phyloP scores from a whole-genome alignment of 306 rosid genomes.

The Cucurbita argyrosperma region DNA sequence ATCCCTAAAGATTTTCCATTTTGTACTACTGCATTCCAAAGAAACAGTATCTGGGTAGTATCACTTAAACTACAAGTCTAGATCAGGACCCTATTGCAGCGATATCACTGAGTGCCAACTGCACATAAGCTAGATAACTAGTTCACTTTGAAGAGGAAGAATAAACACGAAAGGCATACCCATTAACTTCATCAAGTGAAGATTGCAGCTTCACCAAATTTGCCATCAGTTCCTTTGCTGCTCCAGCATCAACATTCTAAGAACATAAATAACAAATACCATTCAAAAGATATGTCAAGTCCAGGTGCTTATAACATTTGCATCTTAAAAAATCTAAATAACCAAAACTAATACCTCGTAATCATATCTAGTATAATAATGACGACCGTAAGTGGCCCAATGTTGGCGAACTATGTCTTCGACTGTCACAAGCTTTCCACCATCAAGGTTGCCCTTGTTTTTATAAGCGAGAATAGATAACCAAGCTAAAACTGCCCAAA shows the following conservation, averaged over 20 bases:
- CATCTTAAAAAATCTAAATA: not conserved
- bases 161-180: constrained; percentile 32
- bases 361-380: constrained; percentile 91
- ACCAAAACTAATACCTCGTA: constrained; percentile 43
- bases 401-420: constrained; percentile 95
- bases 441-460: constrained; percentile 67
- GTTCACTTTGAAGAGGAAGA: not conserved
- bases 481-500: constrained; percentile 99
- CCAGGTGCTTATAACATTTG: not conserved
- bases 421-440: constrained; percentile 70
- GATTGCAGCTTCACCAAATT: constrained; percentile 87
- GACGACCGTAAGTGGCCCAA: constrained; percentile 91
- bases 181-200: constrained; percentile 63
- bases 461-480: constrained; percentile 68
- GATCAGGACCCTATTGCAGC: not conserved
- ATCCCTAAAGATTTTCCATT: not conserved
- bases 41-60: not conserved
- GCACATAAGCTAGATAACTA: not conserved
- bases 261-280: constrained; percentile 1
- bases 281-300: constrained; percentile 4
- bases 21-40: not conserved
- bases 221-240: constrained; percentile 84
- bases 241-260: constrained; percentile 93
- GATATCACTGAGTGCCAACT: not conserved
- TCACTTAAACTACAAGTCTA: not conserved